Evolutionary conservation across 208 protist genomes (phyloP).

Genomic region (Leishmania tropica): DNA sequence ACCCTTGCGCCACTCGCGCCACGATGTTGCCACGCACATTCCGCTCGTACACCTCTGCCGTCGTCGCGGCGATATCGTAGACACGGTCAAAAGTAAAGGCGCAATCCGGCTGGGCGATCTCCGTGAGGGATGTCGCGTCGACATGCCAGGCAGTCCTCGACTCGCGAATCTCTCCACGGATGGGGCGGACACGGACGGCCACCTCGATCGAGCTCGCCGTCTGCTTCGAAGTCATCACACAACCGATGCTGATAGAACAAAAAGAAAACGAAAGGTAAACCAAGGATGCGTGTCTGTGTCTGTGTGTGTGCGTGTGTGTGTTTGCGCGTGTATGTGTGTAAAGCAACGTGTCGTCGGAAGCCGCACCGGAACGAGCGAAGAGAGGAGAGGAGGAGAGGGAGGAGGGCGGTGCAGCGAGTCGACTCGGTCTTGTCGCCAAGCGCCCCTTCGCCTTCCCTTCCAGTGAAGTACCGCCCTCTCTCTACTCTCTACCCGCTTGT

Average conservation of each 20-base stretch:
- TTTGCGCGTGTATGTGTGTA: not conserved
- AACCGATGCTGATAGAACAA: not conserved
- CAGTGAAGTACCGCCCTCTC: not conserved
- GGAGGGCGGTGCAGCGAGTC: not conserved
- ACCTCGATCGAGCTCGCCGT: conserved; percentile 71
- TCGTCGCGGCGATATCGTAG: conserved; percentile 43
- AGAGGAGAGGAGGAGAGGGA: too few species aligned
- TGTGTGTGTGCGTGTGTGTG: not conserved
- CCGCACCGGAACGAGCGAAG: not conserved
- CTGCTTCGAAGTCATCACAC: conserved; percentile 12
- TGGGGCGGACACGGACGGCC: conserved; percentile 65
- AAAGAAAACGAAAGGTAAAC: too few species aligned
- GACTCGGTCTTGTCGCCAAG: not conserved
- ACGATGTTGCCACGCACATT: conserved; percentile 57
- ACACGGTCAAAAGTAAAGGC: conserved; percentile 80
- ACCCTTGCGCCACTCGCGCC: conserved; percentile 66
- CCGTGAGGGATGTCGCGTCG: conserved; percentile 38
- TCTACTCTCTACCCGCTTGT: not conserved
- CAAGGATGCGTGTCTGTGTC: not conserved
- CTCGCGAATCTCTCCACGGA: conserved; percentile 55
- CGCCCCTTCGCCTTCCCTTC: not conserved
- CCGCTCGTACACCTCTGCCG: conserved; percentile 52
- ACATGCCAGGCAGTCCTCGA: conserved; percentile 38
- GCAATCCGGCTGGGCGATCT: conserved; percentile 62
- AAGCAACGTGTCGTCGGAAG: not conserved